phyloP scores from a whole-genome alignment of 352 stramenopile species.

The Phytopythium helicoides region DNA sequence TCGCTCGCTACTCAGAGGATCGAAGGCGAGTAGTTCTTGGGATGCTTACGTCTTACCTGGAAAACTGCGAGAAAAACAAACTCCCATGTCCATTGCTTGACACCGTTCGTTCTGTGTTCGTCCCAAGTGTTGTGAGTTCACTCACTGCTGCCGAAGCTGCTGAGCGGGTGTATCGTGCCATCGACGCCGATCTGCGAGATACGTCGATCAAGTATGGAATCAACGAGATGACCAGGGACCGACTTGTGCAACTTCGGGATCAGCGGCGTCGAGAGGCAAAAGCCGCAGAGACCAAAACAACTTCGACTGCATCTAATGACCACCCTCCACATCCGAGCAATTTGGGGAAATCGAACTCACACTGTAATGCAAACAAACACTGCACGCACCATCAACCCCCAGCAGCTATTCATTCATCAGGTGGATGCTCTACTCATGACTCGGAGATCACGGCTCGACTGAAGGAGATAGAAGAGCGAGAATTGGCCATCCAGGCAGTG shows the following conservation, averaged over 20 bases:
- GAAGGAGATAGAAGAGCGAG: slow-evolving; percentile 17
- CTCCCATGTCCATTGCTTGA: slow-evolving; percentile 22
- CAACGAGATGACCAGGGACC: slow-evolving; percentile 15
- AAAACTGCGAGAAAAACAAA: slow-evolving; percentile 19
- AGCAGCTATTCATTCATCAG: too few species aligned
- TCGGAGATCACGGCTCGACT: slow-evolving; percentile 13
- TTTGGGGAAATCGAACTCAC: too few species aligned
- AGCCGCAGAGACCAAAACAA: too few species aligned
- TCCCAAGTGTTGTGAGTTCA: neutral
- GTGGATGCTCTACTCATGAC: too few species aligned
- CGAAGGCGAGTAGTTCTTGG: slow-evolving; percentile 24
- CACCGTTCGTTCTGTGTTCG: slow-evolving; percentile 19
- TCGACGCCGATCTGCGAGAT: slow-evolving; percentile 23
- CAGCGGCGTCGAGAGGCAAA: slow-evolving; percentile 2
- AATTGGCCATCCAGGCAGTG: slow-evolving; percentile 13
- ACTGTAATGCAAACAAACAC: too few species aligned
- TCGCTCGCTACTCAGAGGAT: slow-evolving; percentile 32
- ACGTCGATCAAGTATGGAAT: slow-evolving; percentile 26
- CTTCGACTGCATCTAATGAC: too few species aligned
- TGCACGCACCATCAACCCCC: too few species aligned
- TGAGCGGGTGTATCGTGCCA: slow-evolving; percentile 21
- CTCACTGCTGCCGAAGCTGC: slow-evolving; percentile 8
- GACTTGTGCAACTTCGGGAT: slow-evolving; percentile 21
- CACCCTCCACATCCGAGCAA: too few species aligned
- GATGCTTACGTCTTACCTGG: slow-evolving; percentile 31